These are phyloP conservation scores for Boletus rufocinnamomeus DNA, from an alignment of 768 basidiomycete genomes.

Conservation along the genomic window DNA sequence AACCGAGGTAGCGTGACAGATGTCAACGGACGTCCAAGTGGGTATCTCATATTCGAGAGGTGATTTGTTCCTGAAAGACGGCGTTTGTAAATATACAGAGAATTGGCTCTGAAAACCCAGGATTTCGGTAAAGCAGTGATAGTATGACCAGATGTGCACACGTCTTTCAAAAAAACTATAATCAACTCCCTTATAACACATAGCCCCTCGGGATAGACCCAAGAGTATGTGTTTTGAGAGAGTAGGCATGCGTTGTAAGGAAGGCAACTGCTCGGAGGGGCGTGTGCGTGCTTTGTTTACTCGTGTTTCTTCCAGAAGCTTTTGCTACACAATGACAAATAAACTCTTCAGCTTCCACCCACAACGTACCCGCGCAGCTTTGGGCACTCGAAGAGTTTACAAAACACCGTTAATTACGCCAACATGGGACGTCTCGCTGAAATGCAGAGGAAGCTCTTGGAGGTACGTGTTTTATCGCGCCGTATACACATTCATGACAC, in stretches of 20 bases:
- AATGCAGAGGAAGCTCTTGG: slow-evolving; percentile 93
- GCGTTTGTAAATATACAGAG: background rate
- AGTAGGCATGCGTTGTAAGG: too few species aligned
- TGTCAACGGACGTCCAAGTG: slow-evolving; percentile 18
- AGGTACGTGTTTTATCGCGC: slow-evolving; percentile 47
- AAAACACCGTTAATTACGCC: slow-evolving; percentile 16
- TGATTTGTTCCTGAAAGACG: background rate
- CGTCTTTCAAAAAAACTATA: background rate
- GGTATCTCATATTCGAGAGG: slow-evolving; percentile 2
- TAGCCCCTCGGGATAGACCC: too few species aligned
- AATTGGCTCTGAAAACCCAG: background rate
- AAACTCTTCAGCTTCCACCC: slow-evolving; percentile 20
- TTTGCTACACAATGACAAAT: slow-evolving; percentile 33
- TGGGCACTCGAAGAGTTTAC: background rate
- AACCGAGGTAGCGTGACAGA: background rate
- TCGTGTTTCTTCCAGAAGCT: slow-evolving; percentile 28
- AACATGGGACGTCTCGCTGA: slow-evolving; percentile 94
- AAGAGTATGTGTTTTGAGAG: too few species aligned
- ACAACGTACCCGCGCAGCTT: background rate
- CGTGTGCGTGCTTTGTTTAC: slow-evolving; percentile 25
- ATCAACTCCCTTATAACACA: too few species aligned
- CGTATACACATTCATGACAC: slow-evolving; percentile 4
- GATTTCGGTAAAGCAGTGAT: background rate
- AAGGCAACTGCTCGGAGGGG: too few species aligned
- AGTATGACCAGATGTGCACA: background rate